These are phyloP conservation scores for Lentinula guzmanii DNA, from an alignment of 768 basidiomycete genomes.

Conservation along the genomic window DNA sequence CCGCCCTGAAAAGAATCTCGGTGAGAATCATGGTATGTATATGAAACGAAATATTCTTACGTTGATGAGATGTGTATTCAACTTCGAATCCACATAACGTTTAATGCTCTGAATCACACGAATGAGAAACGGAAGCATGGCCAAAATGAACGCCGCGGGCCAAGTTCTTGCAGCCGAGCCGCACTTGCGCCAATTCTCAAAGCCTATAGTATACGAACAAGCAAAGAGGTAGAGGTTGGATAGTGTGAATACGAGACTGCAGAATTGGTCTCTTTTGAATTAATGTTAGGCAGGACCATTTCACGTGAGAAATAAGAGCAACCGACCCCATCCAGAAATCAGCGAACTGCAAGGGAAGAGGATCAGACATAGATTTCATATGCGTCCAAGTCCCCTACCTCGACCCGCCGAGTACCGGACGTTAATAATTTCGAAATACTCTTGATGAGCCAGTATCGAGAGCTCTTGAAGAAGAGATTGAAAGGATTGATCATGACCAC, in stretches of 20 bases:
- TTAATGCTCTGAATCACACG: constrained; percentile 85
- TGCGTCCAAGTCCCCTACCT: constrained; percentile 39
- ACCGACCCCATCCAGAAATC: constrained; percentile 86
- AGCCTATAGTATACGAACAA: constrained; percentile 63
- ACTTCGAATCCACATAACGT: constrained; percentile 76
- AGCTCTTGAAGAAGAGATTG: constrained; percentile 52
- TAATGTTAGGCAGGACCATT: background rate
- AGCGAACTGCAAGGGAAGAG: constrained; percentile 44
- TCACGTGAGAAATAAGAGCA: background rate
- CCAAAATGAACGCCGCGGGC: constrained; percentile 55
- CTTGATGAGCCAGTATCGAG: constrained; percentile 79
- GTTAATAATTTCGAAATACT: constrained; percentile 55
- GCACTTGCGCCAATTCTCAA: constrained; percentile 48
- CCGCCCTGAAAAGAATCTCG: constrained; percentile 52
- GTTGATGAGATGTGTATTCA: constrained; percentile 81
- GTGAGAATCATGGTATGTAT: constrained; percentile 3
- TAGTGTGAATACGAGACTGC: constrained; percentile 71
- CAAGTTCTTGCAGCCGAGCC: constrained; percentile 43
- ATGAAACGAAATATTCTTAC: constrained; percentile 29
- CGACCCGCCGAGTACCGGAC: constrained; percentile 68
- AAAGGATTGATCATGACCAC: constrained; percentile 72
- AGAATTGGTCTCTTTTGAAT: constrained; percentile 64
- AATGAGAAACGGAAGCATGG: constrained; percentile 60
- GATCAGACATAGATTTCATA: constrained; percentile 3
- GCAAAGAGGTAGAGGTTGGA: constrained; percentile 67